Conservation (phyloP, 2,329 filamentous ascomycete species). For the Alternaria angustiovoidea region DNA sequence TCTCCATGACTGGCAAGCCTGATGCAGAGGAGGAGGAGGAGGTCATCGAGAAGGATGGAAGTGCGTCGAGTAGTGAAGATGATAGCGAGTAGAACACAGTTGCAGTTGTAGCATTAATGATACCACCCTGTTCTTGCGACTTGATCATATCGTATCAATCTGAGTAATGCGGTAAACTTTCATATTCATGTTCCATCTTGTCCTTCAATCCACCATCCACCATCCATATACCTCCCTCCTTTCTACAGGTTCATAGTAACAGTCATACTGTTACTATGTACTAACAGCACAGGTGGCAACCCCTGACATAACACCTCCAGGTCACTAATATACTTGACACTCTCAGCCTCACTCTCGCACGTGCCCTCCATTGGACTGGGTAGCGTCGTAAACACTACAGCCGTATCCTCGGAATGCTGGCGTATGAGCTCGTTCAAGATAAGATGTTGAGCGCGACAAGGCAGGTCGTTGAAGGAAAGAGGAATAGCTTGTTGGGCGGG, state of each 20-base stretch:
- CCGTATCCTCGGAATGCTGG: slow-evolving; percentile 59
- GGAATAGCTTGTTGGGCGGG: slow-evolving; percentile 70
- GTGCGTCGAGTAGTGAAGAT: slow-evolving; percentile 31
- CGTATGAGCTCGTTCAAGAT: slow-evolving; percentile 87
- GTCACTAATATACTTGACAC: slow-evolving; percentile 77
- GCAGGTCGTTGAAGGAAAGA: slow-evolving; percentile 85
- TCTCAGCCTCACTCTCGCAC: slow-evolving; percentile 72
- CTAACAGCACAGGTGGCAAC: slow-evolving; percentile 77
- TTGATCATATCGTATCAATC: neutral
- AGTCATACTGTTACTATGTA: slow-evolving; percentile 89
- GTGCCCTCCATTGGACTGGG: slow-evolving; percentile 83
- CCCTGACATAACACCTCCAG: slow-evolving; percentile 80
- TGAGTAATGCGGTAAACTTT: neutral
- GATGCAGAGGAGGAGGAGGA: slow-evolving; percentile 38
- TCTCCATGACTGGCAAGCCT: slow-evolving; percentile 73
- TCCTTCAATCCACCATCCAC: neutral
- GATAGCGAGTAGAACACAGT: slow-evolving; percentile 28
- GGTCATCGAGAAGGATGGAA: slow-evolving; percentile 27
- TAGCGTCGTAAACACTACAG: slow-evolving; percentile 82
- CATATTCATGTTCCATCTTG: neutral
- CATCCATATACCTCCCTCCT: neutral
- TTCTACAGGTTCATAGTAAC: slow-evolving; percentile 76
- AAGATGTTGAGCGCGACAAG: slow-evolving; percentile 82
- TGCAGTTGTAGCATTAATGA: slow-evolving; percentile 16
- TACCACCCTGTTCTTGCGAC: slow-evolving; percentile 14